Conservation (phyloP, 345 rosid species). For the Rhodomyrtus tomentosa region DNA sequence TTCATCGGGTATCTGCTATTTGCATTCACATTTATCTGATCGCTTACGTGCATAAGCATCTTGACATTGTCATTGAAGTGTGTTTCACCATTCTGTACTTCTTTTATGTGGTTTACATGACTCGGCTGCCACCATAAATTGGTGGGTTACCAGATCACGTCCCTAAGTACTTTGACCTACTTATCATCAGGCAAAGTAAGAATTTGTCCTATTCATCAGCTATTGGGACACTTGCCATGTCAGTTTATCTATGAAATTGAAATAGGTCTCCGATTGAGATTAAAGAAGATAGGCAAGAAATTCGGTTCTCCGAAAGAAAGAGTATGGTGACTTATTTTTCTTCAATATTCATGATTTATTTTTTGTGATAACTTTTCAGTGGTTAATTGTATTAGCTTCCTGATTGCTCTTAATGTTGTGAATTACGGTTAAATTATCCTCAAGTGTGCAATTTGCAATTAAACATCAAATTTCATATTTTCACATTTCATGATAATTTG, state of each 20-base stretch:
- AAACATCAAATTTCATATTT: neutral
- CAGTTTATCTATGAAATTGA: neutral
- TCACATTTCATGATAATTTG: neutral
- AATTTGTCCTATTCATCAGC: neutral
- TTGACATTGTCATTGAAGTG: neutral
- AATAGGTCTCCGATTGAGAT: neutral
- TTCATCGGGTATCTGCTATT: neutral
- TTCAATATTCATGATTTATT: neutral
- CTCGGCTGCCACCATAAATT: neutral
- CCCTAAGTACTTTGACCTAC: neutral
- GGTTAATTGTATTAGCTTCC: neutral
- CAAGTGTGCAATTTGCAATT: neutral
- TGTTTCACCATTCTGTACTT: neutral
- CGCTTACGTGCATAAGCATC: neutral
- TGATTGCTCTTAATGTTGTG: neutral
- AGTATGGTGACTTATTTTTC: neutral
- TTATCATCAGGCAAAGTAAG: neutral
- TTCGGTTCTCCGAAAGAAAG: neutral
- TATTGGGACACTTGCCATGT: neutral
- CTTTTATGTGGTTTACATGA: neutral
- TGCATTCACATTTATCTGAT: neutral
- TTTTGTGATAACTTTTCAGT: neutral
- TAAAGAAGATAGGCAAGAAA: neutral
- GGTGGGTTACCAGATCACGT: neutral
- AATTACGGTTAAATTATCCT: neutral